Evolutionary conservation across 139 green algal genomes (phyloP), one percentile per base, ranked within the genome.

Genomic region (Pedinophyceae sp.): DNA sequence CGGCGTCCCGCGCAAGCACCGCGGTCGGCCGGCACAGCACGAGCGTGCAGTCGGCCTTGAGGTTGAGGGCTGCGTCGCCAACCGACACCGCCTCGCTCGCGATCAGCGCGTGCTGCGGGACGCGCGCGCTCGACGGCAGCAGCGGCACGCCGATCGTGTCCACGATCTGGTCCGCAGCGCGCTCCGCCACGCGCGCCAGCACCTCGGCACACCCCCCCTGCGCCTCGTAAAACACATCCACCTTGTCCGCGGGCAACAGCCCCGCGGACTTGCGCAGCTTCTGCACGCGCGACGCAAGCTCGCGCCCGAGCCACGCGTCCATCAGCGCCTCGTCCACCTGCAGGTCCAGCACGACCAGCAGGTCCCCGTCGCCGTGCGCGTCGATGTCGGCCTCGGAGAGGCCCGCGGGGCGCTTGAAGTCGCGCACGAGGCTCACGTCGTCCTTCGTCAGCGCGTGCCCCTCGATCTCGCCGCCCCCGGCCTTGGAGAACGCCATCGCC

Each of bases 221-320:
- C n/a, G n/a, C n/a, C n/a, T n/a, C n/a, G n/a, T n/a, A n/a, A n/a
- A 71, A 87, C 1, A 89, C 53, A 27, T 83, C 76, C 40, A 93
- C 76, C 13, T 55, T 23, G 60, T 95, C 84, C 2, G 64, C 72
- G 0, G 70, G 61, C 19, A 65, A 62, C 55, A 95, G 64, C 10
- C 84, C 86, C 2, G 79, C 76, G 39, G 79, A 76, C 73, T 98
- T 98, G 15, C 89, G 70, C 43, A 96, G 69, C 65, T 94, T 93
- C 75, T 97, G 89, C 57, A 93, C 83, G 30, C 88, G 72, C 75
- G 95, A 97, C 47, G 95, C 82, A 25, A 96, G 57, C 76, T 97
- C 88, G 7, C 90, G 69, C 16, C 86, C 90, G 15, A 83, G 46
- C 16, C 88, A 83, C 5, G 78, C 73, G 25, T 77, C 59, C 22